phyloP scores from a whole-genome alignment of 495 filamentous ascomycete genomes.

The Trichoderma reesei region DNA sequence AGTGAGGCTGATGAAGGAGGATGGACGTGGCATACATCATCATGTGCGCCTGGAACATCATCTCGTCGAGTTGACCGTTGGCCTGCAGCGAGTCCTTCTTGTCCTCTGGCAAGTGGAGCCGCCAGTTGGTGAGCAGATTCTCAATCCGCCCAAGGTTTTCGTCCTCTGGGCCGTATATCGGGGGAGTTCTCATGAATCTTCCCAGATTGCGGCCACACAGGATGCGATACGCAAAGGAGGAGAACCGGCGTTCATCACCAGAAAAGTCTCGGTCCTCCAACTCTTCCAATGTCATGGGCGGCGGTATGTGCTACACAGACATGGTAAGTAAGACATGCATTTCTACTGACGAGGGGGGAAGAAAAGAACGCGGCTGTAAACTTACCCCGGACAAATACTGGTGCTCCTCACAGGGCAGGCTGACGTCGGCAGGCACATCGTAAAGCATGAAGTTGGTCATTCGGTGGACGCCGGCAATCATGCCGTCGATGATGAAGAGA shows the following conservation, averaged over 20 bases:
- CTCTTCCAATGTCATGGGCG: slow-evolving; percentile 52
- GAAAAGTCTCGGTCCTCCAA: slow-evolving; percentile 63
- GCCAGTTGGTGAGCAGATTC: slow-evolving; percentile 71
- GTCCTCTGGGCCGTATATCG: slow-evolving; percentile 34
- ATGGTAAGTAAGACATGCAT: slow-evolving; percentile 13
- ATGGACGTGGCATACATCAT: slow-evolving; percentile 64
- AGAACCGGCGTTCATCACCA: slow-evolving; percentile 50
- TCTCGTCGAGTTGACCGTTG: slow-evolving; percentile 67
- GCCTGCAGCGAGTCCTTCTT: slow-evolving; percentile 62
- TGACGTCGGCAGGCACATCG: slow-evolving; percentile 47
- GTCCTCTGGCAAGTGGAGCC: slow-evolving; percentile 64
- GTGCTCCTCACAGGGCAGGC: slow-evolving; percentile 69
- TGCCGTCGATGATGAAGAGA: slow-evolving; percentile 68
- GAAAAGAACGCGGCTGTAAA: not conserved
- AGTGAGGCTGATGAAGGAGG: slow-evolving; percentile 63
- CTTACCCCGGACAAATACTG: slow-evolving; percentile 56
- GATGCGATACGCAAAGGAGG: slow-evolving; percentile 69
- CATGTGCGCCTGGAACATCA: slow-evolving; percentile 88
- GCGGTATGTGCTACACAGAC: slow-evolving; percentile 47
- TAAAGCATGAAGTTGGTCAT: slow-evolving; percentile 48
- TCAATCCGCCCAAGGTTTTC: slow-evolving; percentile 50
- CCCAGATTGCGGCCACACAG: slow-evolving; percentile 66
- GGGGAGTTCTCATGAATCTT: slow-evolving; percentile 52
- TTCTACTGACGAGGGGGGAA: too few species aligned
- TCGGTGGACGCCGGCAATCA: slow-evolving; percentile 48